These are phyloP conservation scores for Fusarium verrucosum DNA, from an alignment of 2,329 filamentous ascomycete species.

Conservation along the genomic window DNA sequence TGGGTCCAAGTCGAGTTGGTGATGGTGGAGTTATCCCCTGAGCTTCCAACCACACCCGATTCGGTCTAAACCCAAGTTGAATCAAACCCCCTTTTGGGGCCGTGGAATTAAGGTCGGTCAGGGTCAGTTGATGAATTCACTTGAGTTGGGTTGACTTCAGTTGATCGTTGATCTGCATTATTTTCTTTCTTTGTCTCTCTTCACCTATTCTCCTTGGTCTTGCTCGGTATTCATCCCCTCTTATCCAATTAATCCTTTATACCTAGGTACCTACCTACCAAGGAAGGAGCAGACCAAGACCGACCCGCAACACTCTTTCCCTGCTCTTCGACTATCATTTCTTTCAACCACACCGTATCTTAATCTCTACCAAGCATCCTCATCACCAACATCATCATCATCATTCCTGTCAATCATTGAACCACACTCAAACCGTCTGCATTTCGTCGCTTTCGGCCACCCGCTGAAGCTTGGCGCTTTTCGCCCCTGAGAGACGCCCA, in stretches of 20 bases:
- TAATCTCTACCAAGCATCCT: not conserved
- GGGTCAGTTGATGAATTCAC: slow-evolving; percentile 18
- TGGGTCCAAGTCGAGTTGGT: slow-evolving; percentile 4
- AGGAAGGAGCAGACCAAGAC: slow-evolving; percentile 4
- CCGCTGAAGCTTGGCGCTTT: slow-evolving; percentile 37
- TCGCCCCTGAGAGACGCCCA: slow-evolving; percentile 41
- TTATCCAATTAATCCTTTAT: not conserved
- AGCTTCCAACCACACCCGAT: slow-evolving; percentile 27
- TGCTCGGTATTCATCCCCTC: slow-evolving; percentile 8
- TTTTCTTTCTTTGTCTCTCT: not conserved
- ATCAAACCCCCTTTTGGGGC: slow-evolving; percentile 42
- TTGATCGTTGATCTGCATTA: slow-evolving; percentile 29
- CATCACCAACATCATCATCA: slow-evolving; percentile 4
- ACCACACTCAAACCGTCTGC: slow-evolving; percentile 17
- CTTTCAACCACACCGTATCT: slow-evolving; percentile 23
- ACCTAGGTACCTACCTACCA: too few species aligned
- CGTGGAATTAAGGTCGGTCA: slow-evolving; percentile 19
- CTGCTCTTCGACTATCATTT: slow-evolving; percentile 5
- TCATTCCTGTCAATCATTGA: slow-evolving; percentile 19
- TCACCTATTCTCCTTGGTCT: not conserved
- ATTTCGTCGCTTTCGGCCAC: slow-evolving; percentile 34
- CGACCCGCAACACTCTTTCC: slow-evolving; percentile 14
- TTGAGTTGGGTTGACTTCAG: slow-evolving; percentile 20
- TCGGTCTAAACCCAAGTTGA: slow-evolving; percentile 32
- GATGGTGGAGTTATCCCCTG: slow-evolving; percentile 32